Conservation (phyloP, 495 filamentous ascomycete genomes). For the Xylona heveae region DNA sequence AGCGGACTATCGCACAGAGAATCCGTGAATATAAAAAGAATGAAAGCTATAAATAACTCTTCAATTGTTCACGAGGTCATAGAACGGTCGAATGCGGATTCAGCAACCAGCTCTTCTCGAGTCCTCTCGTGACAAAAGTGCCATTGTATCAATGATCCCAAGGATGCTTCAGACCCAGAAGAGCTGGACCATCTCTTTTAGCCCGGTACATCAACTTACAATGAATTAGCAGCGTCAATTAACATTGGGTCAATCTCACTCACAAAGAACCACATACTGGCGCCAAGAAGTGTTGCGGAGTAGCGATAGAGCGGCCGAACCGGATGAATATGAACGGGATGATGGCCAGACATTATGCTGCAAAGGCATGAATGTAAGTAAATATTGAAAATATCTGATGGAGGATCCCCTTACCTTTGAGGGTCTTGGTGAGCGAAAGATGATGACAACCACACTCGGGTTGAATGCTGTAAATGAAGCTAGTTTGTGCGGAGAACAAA, state of each 20-base stretch:
- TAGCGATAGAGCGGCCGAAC: constrained; percentile 61
- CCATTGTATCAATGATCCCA: constrained; percentile 99
- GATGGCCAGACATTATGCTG: constrained; percentile 31
- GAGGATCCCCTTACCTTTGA: constrained; percentile 9
- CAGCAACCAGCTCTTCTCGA: too few species aligned
- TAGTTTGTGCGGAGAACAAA: too few species aligned
- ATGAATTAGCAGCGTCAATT: constrained; percentile 3
- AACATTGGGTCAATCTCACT: constrained; percentile 11
- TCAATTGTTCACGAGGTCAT: too few species aligned
- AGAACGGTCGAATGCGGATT: too few species aligned
- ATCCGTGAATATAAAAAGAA: too few species aligned
- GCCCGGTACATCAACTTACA: constrained; percentile 78
- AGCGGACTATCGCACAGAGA: too few species aligned
- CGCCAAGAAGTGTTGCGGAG: constrained; percentile 66
- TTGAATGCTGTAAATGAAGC: too few species aligned
- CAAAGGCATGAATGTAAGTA: background rate
- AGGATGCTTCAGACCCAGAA: constrained; percentile 90
- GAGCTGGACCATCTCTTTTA: constrained; percentile 73
- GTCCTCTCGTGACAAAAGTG: too few species aligned
- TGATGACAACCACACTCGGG: constrained; percentile 1
- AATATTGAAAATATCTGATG: constrained; percentile 2
- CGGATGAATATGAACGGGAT: constrained; percentile 55
- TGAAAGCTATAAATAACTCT: too few species aligned
- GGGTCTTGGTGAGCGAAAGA: constrained; percentile 3
- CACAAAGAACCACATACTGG: constrained; percentile 99